Percentiles rank a stretch among this genome's conserved stretches.
phyloP scores from a whole-genome alignment of 345 rosid species.

The Corchorus capsularis region DNA sequence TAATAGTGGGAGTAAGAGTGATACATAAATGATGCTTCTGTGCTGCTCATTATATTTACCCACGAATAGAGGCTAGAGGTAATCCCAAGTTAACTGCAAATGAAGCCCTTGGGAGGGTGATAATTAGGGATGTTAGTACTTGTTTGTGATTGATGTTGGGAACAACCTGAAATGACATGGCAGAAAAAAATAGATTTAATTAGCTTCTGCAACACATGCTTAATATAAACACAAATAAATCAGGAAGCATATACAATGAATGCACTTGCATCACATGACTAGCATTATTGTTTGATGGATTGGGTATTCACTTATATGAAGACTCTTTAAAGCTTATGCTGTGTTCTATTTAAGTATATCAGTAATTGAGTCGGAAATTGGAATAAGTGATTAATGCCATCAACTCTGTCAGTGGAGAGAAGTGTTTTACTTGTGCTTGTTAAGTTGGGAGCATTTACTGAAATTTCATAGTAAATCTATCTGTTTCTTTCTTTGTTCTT shows the following conservation, averaged over 20 bases:
- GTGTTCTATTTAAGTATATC: not conserved
- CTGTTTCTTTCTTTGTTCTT: too few relatives aligned
- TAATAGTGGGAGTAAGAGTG: constrained; percentile 66
- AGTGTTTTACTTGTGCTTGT: not conserved
- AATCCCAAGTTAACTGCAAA: constrained; percentile 62
- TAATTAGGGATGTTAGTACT: constrained; percentile 72
- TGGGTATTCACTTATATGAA: not conserved
- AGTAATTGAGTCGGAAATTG: not conserved
- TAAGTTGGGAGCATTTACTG: not conserved
- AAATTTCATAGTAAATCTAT: too few relatives aligned
- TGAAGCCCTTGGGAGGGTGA: constrained; percentile 77
- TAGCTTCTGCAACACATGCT: not conserved
- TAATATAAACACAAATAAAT: not conserved
- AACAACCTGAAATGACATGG: constrained; percentile 56
- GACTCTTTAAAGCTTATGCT: not conserved
- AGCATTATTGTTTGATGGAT: not conserved
- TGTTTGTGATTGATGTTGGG: constrained; percentile 81
- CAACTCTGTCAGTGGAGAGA: not conserved
- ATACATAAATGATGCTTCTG: constrained; percentile 87
- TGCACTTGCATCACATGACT: not conserved
- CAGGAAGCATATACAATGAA: not conserved
- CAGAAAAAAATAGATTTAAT: not conserved
- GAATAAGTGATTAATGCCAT: not conserved
- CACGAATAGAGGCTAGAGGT: constrained; percentile 67
- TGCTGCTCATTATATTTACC: constrained; percentile 69